Base-by-base conservation (phyloP, 257 asterid genomes). In the Solanum habrochaites region DNA sequence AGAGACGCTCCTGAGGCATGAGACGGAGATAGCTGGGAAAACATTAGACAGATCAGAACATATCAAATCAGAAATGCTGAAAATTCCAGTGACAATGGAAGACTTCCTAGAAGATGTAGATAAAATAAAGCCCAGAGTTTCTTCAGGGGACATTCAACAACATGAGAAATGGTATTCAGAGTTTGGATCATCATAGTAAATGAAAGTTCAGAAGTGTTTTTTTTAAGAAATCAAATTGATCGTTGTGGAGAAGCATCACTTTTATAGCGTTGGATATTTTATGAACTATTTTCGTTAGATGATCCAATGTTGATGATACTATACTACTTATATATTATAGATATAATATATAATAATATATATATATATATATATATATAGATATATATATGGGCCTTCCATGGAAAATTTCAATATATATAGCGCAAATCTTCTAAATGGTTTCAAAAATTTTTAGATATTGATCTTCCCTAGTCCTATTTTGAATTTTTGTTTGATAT, bases 101-200 rank as follows among this genome's bases (percentile, higher is more conserved):
- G 98, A 96, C 88, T 96, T 94, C 23, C 16, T 91, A 42, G 98
- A 95, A 91, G 98, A 98, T 88, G 87, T 96, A 6, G 88, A 93
- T 39, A 96, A 96, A 88, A 98, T 96, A 81, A 98, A 95, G 83
- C 98, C 98, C 2, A 95, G 98, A 85, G 98, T 96, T 90, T 96
- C 97, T 11, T 93, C 98, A 2, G 91, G 94, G 29, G 98, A 31
- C 32, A 31, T 31, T 31, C 98, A 96, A 83, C 91, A 89, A 86
- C 98, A 95, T 56, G 98, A 94, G 91, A 95, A 96, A 90, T 96
- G 99, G 99, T 91, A 90, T 87, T 88, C 96, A 6, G 98, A 96
- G 62, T 96, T 96, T 39, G 99, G 98, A 85, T 95, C 98, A 14
- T 94, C 97, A 7, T 96, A 93, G 8, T 43, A 4, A 52, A 52